phyloP scores from a whole-genome alignment of 2,329 filamentous ascomycete genomes.

The Verticillium isaacii region DNA sequence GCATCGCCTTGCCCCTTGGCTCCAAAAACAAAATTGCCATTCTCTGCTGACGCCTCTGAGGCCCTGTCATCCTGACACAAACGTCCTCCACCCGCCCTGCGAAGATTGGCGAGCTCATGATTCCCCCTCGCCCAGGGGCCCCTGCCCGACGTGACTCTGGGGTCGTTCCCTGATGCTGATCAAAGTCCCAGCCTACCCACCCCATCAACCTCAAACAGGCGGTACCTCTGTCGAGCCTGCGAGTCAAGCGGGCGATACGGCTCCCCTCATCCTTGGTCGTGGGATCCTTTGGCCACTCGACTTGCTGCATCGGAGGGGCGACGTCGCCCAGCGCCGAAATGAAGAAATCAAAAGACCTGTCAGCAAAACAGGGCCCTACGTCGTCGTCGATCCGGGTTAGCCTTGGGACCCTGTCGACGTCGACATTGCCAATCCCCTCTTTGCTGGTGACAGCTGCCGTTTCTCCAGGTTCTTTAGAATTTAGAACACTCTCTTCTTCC shows the following conservation, averaged over 20 bases:
- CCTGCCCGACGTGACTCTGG: conserved; percentile 1
- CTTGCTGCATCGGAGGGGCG: not conserved
- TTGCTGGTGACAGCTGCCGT: not conserved
- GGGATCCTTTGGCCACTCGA: not conserved
- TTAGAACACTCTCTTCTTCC: conserved; percentile 1
- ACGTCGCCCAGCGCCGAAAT: not conserved
- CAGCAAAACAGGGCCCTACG: not conserved
- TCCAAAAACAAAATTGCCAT: not conserved
- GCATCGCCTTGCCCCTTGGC: not conserved
- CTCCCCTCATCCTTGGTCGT: not conserved
- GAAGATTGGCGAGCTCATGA: not conserved
- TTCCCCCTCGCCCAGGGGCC: not conserved
- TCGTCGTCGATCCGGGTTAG: not conserved
- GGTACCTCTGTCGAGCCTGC: conserved; percentile 6
- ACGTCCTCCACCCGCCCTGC: not conserved
- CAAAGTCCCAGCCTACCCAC: conserved; percentile 39
- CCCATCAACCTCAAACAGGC: conserved; percentile 50
- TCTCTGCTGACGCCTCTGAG: not conserved
- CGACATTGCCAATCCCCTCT: not conserved
- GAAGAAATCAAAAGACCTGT: conserved; percentile 1
- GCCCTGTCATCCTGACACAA: not conserved
- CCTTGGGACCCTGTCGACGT: not conserved
- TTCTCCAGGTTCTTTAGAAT: not conserved
- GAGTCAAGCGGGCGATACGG: conserved; percentile 5
- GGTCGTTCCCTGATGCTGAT: conserved; percentile 31